A percentile compares a stretch with the other conserved stretches of the same genome.
phyloP scores from a whole-genome alignment of 1,139 yeast species.

The Taphrina flavorubra region DNA sequence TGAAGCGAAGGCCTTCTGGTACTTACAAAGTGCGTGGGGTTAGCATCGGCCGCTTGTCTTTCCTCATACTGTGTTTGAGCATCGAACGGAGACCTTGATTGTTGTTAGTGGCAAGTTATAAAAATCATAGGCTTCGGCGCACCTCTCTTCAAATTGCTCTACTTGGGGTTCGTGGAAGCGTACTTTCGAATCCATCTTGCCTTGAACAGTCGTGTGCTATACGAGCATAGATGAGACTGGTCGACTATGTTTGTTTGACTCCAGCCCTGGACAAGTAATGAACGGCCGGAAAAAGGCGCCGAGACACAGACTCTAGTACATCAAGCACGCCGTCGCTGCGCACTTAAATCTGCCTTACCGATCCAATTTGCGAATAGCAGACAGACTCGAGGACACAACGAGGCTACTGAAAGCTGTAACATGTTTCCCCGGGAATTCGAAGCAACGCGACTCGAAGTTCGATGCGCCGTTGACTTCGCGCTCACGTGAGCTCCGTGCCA shows the following conservation, averaged over 20 bases:
- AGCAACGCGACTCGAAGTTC: too few species aligned
- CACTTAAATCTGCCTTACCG: too few species aligned
- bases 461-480: too few species aligned
- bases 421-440: too few species aligned
- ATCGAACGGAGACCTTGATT: slow-evolving; percentile 1
- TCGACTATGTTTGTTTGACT: neutral
- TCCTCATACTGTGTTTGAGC: slow-evolving; percentile 15
- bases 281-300: too few species aligned
- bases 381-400: too few species aligned
- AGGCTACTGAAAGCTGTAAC: too few species aligned
- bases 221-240: neutral
- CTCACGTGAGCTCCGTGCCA: too few species aligned
- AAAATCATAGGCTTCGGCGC: neutral
- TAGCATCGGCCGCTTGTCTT: slow-evolving; percentile 19
- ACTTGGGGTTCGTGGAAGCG: slow-evolving; percentile 34
- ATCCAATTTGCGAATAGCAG: too few species aligned
- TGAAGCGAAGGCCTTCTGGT: slow-evolving; percentile 24
- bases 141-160: slow-evolving; percentile 9
- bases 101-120: neutral
- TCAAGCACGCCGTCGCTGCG: too few species aligned
- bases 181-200: slow-evolving; percentile 30
- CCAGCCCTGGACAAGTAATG: too few species aligned
- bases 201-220: neutral
- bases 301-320: too few species aligned
- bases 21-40: slow-evolving; percentile 20